Conservation (phyloP, 2,329 filamentous ascomycete genomes). For the Colletotrichum chlorophyti region DNA sequence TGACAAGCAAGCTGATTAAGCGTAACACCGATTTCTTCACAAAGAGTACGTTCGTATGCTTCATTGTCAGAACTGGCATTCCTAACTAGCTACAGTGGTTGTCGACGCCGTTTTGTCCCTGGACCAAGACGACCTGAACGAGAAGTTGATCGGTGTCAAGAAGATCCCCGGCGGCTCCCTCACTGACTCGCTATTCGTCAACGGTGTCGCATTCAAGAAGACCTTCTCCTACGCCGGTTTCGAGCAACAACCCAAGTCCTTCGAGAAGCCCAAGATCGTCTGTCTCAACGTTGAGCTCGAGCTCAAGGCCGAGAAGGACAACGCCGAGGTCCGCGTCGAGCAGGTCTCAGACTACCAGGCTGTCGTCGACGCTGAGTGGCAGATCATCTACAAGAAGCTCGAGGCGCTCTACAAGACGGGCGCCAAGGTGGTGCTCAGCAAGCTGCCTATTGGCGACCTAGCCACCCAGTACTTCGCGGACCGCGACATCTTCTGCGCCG, state of each 20-base stretch:
- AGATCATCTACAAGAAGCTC: conserved; percentile 99
- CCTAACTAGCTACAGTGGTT: conserved; percentile 71
- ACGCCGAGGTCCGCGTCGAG: conserved; percentile 96
- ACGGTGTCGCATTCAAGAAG: conserved; percentile 99
- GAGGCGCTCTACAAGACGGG: conserved; percentile 93
- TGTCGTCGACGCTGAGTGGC: conserved; percentile 99
- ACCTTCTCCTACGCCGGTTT: conserved; percentile 99
- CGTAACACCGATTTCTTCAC: conserved; percentile 97
- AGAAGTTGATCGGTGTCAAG: conserved; percentile 97
- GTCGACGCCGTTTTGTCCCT: conserved; percentile 95
- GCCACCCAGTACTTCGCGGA: conserved; percentile 98
- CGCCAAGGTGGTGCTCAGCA: conserved; percentile 96
- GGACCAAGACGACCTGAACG: conserved; percentile 96
- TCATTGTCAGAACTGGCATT: not conserved
- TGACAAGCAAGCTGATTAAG: conserved; percentile 99
- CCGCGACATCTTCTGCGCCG: conserved; percentile 97
- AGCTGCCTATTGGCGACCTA: conserved; percentile 95
- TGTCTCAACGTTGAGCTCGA: conserved; percentile 98
- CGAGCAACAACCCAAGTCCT: conserved; percentile 97
- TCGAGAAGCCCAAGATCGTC: conserved; percentile 93
- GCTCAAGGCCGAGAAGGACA: conserved; percentile 99
- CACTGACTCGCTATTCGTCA: conserved; percentile 95
- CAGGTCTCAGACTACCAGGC: conserved; percentile 99
- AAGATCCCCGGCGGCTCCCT: conserved; percentile 96
- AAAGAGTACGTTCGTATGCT: conserved; percentile 70